Conservation (phyloP, 2,329 filamentous ascomycete species). For the Helicocarpus griseus region DNA sequence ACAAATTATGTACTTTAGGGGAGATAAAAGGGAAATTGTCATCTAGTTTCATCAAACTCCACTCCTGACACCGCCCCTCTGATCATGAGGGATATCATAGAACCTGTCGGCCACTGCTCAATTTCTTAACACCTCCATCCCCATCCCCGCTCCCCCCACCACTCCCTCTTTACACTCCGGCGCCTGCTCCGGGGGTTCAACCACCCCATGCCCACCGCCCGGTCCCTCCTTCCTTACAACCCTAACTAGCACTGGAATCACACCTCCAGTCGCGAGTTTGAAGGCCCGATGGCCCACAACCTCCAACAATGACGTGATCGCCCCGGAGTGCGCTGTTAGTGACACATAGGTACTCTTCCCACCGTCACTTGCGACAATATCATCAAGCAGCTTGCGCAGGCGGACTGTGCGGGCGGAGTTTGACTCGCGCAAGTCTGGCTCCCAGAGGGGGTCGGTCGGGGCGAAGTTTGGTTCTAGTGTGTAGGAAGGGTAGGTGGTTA, state of each 20-base stretch:
- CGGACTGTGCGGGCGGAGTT: conserved; percentile 39
- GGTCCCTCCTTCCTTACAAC: conserved; percentile 23
- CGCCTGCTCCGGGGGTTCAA: conserved; percentile 19
- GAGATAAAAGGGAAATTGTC: no score
- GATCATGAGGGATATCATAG: no score
- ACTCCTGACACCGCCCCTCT: no score
- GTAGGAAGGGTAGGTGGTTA: conserved; percentile 40
- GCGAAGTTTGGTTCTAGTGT: conserved; percentile 44
- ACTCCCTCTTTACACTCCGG: conserved; percentile 18
- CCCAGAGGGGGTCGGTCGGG: conserved; percentile 47
- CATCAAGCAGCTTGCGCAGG: conserved; percentile 38
- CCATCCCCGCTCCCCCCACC: not conserved
- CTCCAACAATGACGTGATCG: conserved; percentile 45
- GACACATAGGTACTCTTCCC: conserved; percentile 37
- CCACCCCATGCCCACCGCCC: conserved; percentile 9
- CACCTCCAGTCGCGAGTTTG: conserved; percentile 38
- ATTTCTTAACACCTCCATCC: not conserved
- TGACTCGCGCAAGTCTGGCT: conserved; percentile 39
- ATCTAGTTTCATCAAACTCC: no score
- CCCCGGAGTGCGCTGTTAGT: conserved; percentile 50
- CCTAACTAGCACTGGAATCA: conserved; percentile 44
- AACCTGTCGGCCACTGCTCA: no score
- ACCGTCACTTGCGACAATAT: conserved; percentile 42
- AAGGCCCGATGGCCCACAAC: conserved; percentile 39
- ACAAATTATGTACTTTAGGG: no score